Percentiles rank a stretch among this genome's conserved stretches.
phyloP scores from a whole-genome alignment of 2,329 filamentous ascomycete genomes.

The Pseudomassariella vexata region DNA sequence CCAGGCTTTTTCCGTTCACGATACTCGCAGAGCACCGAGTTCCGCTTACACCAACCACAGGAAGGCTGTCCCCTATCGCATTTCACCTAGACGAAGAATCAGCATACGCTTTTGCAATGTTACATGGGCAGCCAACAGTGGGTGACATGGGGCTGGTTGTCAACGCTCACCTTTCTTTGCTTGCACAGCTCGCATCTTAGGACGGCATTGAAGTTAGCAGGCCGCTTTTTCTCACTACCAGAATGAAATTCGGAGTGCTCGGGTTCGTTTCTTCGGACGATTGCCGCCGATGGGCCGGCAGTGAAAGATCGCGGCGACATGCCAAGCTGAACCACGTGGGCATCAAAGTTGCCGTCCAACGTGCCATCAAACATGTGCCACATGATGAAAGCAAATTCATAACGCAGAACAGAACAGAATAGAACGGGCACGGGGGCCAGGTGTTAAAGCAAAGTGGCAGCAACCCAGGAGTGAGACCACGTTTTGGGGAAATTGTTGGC shows the following conservation, averaged over 20 bases:
- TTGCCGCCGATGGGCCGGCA: neutral
- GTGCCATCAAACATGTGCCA: neutral
- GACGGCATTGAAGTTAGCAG: slow-evolving; percentile 28
- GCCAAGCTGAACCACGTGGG: no score
- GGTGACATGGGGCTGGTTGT: no score
- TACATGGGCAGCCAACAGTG: no score
- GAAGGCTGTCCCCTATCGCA: slow-evolving; percentile 71
- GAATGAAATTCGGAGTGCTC: slow-evolving; percentile 15
- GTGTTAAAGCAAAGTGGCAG: slow-evolving; percentile 5
- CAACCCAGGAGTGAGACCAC: no score
- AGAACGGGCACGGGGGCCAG: neutral
- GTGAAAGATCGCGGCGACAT: slow-evolving; percentile 4
- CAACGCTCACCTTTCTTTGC: slow-evolving; percentile 56
- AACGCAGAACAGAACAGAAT: neutral
- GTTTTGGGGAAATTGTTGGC: no score
- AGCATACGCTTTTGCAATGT: neutral
- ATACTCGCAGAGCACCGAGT: slow-evolving; percentile 59
- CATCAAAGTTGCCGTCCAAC: neutral
- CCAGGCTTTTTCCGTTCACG: slow-evolving; percentile 65
- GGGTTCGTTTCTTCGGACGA: slow-evolving; percentile 7
- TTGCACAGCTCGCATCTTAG: slow-evolving; percentile 72
- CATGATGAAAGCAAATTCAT: neutral
- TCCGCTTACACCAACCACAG: slow-evolving; percentile 62
- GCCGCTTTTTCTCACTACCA: slow-evolving; percentile 9
- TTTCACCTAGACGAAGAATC: slow-evolving; percentile 47